Conservation (phyloP, 2,329 filamentous ascomycete species). For the Colletotrichum tanaceti region DNA sequence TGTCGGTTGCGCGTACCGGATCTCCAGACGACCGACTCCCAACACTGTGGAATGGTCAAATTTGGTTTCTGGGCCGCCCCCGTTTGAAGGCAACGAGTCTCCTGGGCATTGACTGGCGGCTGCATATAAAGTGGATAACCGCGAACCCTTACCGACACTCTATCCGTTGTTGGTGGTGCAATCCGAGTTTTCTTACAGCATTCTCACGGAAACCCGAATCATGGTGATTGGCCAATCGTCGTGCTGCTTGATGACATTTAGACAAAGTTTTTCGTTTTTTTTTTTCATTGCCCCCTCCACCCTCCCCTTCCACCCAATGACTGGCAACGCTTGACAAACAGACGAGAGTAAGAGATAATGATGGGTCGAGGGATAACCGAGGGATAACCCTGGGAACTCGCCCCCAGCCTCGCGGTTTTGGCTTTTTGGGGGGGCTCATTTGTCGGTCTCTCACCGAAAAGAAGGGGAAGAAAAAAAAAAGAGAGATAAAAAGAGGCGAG, state of each 20-base stretch:
- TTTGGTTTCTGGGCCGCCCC: neutral
- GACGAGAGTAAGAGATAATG: no score
- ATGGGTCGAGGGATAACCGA: no score
- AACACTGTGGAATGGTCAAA: neutral
- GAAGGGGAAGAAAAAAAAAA: no score
- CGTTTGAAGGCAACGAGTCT: neutral
- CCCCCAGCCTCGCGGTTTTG: constrained; percentile 9
- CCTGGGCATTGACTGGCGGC: constrained; percentile 17
- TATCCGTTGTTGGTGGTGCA: constrained; percentile 2
- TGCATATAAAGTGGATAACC: constrained; percentile 24
- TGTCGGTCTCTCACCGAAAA: constrained; percentile 5
- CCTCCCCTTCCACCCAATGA: no score
- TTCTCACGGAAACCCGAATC: neutral
- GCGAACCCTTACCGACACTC: neutral
- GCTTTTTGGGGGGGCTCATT: neutral
- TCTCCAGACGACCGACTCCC: neutral
- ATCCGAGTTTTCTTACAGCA: neutral
- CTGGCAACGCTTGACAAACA: neutral
- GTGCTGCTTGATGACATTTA: constrained; percentile 1
- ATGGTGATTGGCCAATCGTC: neutral
- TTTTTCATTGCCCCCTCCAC: no score
- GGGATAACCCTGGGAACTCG: neutral
- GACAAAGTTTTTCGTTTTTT: constrained; percentile 13
- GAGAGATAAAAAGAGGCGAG: neutral
- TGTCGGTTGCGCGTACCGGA: neutral